Conservation (phyloP, 2,329 filamentous ascomycete species). For the Calonectria montana region DNA sequence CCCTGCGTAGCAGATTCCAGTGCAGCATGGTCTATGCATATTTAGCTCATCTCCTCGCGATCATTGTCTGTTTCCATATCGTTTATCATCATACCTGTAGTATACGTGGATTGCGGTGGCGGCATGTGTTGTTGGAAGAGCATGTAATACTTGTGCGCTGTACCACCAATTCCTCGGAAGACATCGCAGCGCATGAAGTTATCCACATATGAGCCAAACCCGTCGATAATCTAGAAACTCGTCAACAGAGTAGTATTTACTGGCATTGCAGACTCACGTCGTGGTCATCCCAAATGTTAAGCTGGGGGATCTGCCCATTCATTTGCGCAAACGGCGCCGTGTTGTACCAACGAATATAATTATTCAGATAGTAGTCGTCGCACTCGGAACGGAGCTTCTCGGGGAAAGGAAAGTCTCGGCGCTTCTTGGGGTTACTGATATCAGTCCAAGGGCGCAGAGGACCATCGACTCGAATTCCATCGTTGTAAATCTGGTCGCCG, state of each 20-base stretch:
- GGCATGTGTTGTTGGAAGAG: conserved; percentile 96
- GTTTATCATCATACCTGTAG: conserved; percentile 48
- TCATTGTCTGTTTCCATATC: neutral
- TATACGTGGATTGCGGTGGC: conserved; percentile 87
- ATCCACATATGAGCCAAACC: conserved; percentile 93
- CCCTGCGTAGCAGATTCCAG: conserved; percentile 56
- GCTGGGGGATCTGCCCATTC: conserved; percentile 91
- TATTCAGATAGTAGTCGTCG: conserved; percentile 90
- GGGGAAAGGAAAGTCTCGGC: conserved; percentile 82
- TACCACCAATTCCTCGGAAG: conserved; percentile 90
- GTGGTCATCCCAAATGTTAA: conserved; percentile 99
- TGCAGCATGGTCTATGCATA: conserved; percentile 35
- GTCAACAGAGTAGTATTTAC: conserved; percentile 45
- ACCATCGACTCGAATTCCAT: conserved; percentile 86
- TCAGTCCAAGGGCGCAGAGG: conserved; percentile 86
- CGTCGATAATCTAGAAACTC: conserved; percentile 80
- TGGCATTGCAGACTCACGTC: conserved; percentile 64
- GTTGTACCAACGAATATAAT: conserved; percentile 87
- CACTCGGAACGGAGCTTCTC: conserved; percentile 83
- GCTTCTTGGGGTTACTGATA: conserved; percentile 85
- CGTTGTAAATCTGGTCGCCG: conserved; percentile 97
- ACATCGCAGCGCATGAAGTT: conserved; percentile 94
- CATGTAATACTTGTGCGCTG: conserved; percentile 98
- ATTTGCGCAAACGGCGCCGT: conserved; percentile 86
- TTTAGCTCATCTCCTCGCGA: conserved; percentile 23